Evolutionary conservation across 352 stramenopile genomes (phyloP), one percentile per base, ranked within the genome.

Genomic region (Blastocystis sp.): DNA sequence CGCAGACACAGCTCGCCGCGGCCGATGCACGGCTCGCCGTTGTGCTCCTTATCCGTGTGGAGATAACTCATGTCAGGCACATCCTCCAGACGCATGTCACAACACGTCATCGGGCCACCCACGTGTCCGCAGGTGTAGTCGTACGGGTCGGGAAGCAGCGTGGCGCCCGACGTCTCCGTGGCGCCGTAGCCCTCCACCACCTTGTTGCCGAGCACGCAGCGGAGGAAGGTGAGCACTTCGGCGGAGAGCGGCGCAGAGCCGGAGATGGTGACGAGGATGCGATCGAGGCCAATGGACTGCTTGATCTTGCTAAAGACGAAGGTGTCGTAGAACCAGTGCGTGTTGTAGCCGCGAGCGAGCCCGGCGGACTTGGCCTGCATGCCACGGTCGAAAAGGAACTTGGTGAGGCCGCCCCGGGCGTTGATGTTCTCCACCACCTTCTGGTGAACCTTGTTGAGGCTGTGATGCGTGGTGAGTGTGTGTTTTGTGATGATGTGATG

Each of bases 61-160:
- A 82, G 61, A 90, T 94, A 95, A 54, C 91, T 91, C 93, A 95
- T 94, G 59, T 95, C 93, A 0, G 92, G 91, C 2, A 95, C 92
- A 71, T 95, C 93, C 81, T 93, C 91, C 0, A 95, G 91, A 17
- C 91, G 91, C 28, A 95, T 91, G 45, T 82, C 74, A 28, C 74
- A 82, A 28, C 28, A 82, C 9, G 74, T 3, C 57, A 68, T 34
- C 28, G 74, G 74, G n/a, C 74, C 74, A 11, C 74, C 74, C 21
- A 82, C 61, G 59, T 82, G 40, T 21, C 74, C 74, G 45, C 40
- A 54, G 9, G 74, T 70, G 59, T 82, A 82, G 48, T 82, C 74
- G 43, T 54, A 17, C 19, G 38, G 21, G 21, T 57, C 3, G 21
- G 76, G 74, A 3, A 82, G 40, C 38, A 66, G 57, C 4, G 74